Evolutionary conservation across 108 stramenopile genomes (phyloP).

Genomic region (Nitzschia inconspicua): DNA sequence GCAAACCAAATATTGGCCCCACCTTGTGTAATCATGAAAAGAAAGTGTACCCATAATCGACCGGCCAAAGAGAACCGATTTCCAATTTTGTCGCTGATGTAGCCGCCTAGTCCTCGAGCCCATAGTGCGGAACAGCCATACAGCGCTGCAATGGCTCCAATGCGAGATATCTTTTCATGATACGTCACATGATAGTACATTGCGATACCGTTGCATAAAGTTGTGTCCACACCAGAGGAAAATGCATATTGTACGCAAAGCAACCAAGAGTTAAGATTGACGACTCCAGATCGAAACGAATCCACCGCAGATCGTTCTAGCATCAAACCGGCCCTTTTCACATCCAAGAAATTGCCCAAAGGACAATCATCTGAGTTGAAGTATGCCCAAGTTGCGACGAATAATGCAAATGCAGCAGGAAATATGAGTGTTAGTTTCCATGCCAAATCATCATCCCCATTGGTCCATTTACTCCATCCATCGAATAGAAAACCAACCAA

Average conservation of each 20-base stretch:
- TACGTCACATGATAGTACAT: slow-evolving; percentile 51
- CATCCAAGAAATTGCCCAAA: slow-evolving; percentile 56
- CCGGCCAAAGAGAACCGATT: slow-evolving; percentile 42
- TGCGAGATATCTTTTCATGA: slow-evolving; percentile 27
- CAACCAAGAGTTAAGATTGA: slow-evolving; percentile 65
- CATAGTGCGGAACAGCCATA: slow-evolving; percentile 48
- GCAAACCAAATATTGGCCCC: slow-evolving; percentile 43
- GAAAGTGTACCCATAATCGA: slow-evolving; percentile 41
- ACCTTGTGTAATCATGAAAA: slow-evolving; percentile 47
- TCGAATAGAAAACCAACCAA: slow-evolving; percentile 54
- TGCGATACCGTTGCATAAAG: slow-evolving; percentile 62
- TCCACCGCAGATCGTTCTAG: slow-evolving; percentile 38
- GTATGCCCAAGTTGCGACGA: slow-evolving; percentile 37
- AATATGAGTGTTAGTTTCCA: slow-evolving; percentile 54
- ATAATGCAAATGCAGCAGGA: slow-evolving; percentile 47
- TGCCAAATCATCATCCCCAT: slow-evolving; percentile 27
- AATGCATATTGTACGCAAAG: slow-evolving; percentile 60
- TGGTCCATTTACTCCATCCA: slow-evolving; percentile 9
- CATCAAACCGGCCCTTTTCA: slow-evolving; percentile 52
- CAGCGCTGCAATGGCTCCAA: slow-evolving; percentile 47
- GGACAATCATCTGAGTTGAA: slow-evolving; percentile 57
- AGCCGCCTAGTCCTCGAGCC: slow-evolving; percentile 52
- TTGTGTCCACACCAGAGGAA: slow-evolving; percentile 65
- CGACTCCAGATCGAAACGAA: slow-evolving; percentile 42
- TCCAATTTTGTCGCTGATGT: slow-evolving; percentile 27